Conservation (phyloP, 129 eudicot genomes). For the Tagetes erecta region DNA sequence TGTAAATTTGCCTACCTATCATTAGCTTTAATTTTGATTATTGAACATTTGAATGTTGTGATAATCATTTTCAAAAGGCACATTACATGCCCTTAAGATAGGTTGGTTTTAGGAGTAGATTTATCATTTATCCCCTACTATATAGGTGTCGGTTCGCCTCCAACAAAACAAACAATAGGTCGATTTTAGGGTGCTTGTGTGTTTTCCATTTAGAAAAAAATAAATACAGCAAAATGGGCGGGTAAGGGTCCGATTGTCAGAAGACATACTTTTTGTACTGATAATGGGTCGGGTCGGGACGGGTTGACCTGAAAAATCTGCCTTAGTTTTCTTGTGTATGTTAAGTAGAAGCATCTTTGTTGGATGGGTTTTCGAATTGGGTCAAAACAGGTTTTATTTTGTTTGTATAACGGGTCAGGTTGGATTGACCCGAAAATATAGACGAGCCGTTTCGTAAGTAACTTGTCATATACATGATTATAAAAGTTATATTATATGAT, state of each 20-base stretch:
- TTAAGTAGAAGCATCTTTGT: background rate
- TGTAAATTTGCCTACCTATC: too few relatives aligned
- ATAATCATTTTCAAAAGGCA: too few relatives aligned
- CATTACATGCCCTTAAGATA: too few relatives aligned
- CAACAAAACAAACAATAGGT: too few relatives aligned
- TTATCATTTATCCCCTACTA: too few relatives aligned
- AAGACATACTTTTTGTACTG: background rate
- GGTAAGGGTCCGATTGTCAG: background rate
- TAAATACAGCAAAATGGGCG: background rate
- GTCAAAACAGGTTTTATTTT: background rate
- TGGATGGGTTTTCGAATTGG: background rate
- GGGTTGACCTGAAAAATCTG: background rate
- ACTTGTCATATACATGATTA: background rate
- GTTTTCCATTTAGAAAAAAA: too few relatives aligned
- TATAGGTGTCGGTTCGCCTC: too few relatives aligned
- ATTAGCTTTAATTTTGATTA: too few relatives aligned
- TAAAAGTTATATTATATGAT: background rate
- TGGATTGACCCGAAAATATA: background rate
- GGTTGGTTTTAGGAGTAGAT: too few relatives aligned
- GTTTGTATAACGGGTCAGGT: background rate
- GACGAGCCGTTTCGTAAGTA: background rate
- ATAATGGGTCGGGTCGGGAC: background rate
- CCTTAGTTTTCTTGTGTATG: background rate
- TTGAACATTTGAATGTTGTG: too few relatives aligned
- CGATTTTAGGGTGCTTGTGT: too few relatives aligned